Conservation (phyloP, 495 filamentous ascomycete genomes). For the Lophiostoma macrostomum region DNA sequence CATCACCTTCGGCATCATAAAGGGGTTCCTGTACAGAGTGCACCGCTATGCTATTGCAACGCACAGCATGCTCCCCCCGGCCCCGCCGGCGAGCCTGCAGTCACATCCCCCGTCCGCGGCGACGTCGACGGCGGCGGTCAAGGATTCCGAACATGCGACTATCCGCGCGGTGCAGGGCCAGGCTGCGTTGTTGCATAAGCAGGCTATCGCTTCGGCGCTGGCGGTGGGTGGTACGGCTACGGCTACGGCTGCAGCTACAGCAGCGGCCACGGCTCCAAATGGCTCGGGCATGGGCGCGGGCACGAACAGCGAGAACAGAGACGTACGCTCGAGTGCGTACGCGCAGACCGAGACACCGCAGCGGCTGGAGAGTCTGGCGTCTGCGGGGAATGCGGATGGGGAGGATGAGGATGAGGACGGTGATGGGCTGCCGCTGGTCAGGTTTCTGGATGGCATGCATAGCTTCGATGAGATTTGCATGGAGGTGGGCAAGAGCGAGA, state of each 20-base stretch:
- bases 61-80: background rate
- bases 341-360: conserved; percentile 1
- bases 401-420: conserved; percentile 22
- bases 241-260: too few species aligned
- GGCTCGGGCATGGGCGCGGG: too few species aligned
- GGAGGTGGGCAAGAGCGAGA: conserved; percentile 61
- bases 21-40: conserved; percentile 89
- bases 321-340: background rate
- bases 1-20: conserved; percentile 93
- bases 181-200: too few species aligned
- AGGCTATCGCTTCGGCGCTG: too few species aligned
- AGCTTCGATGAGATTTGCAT: conserved; percentile 89
- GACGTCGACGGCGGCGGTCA: conserved; percentile 31
- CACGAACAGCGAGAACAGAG: too few species aligned
- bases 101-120: conserved; percentile 3
- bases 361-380: conserved; percentile 9
- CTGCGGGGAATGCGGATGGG: too few species aligned
- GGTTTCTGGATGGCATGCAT: conserved; percentile 77
- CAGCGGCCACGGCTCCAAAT: too few species aligned
- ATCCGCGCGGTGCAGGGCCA: too few species aligned
- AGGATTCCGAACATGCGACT: conserved; percentile 1
- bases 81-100: background rate
- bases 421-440: conserved; percentile 46
- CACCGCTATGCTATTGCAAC: conserved; percentile 80
- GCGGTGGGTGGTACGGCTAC: too few species aligned